These are phyloP conservation scores for Nadsonia fulvescens DNA, from an alignment of 805 yeast genomes.

Conservation along the genomic window DNA sequence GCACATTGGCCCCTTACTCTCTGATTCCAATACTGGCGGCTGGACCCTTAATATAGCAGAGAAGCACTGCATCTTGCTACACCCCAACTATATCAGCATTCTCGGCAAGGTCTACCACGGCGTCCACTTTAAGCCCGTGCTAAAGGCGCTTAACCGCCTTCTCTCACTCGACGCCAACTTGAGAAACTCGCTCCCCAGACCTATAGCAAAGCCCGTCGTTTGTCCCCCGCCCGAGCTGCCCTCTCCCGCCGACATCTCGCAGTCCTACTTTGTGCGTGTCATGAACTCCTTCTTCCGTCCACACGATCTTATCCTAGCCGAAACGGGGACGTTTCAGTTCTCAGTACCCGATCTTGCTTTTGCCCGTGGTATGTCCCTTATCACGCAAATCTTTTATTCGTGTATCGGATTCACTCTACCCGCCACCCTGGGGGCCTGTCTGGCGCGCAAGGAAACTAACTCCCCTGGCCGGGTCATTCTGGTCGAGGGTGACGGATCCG, in stretches of 20 bases:
- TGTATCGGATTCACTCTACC: conserved; percentile 86
- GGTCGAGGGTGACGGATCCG: conserved; percentile 84
- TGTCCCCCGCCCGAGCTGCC: conserved; percentile 14
- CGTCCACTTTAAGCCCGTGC: conserved; percentile 32
- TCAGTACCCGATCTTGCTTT: conserved; percentile 51
- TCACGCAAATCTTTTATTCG: conserved; percentile 57
- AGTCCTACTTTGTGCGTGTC: conserved; percentile 25
- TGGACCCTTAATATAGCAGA: conserved; percentile 30
- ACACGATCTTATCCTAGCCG: conserved; percentile 57
- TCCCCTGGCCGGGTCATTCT: conserved; percentile 40
- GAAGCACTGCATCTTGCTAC: conserved; percentile 29
- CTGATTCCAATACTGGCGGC: conserved; percentile 57
- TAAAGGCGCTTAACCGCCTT: conserved; percentile 28
- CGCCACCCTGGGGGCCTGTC: conserved; percentile 63
- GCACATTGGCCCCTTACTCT: conserved; percentile 47
- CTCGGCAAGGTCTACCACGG: conserved; percentile 24
- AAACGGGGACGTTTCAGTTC: conserved; percentile 73
- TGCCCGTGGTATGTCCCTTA: conserved; percentile 29
- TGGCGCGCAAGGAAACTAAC: conserved; percentile 35
- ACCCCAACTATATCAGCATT: conserved; percentile 35
- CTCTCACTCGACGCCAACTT: conserved; percentile 18
- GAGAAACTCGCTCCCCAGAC: conserved; percentile 11
- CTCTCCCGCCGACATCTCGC: conserved; percentile 17
- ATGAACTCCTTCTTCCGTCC: conserved; percentile 31
- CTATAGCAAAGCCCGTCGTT: conserved; percentile 14